Base-by-base conservation (phyloP, 192 early-diverging fungal genomes). In the Backusella westeae region DNA sequence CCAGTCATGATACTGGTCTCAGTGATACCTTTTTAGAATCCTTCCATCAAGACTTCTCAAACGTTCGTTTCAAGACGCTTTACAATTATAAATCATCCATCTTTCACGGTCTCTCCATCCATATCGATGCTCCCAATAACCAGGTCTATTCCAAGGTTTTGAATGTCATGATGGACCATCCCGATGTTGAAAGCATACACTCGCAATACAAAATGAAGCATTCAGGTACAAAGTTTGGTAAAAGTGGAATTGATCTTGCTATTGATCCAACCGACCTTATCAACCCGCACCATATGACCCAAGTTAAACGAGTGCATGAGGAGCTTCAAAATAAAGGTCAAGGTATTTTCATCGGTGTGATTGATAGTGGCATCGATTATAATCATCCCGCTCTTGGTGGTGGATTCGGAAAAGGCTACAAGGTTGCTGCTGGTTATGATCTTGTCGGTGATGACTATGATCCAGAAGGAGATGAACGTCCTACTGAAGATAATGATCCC, bases 341-440 rank as follows among this genome's bases (percentile, higher is more conserved):
- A 77, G 91, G 90, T 32, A 73, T 94, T 69, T 86, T 85, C 34
- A 83, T 94, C 56, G 91, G 90, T 72, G 80, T 94, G 72, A 77
- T 93, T 26, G 92, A 93, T 78, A 84, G 81, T 23, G 78, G 73
- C 38, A 79, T 91, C 9, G 89, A 91, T 73, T 90, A 91, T 68
- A 83, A 39, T 6, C 91, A 93, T 71, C 88, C 88, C 10, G 89
- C 90, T 35, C 38, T 39, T 39, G 38, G 38, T 10, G 38, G 38
- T 10, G 38, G 38, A 10, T 39, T 39, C 3, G 38, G 38, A 39
- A 15, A 49, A 49, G 84, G 83, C 7, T 90, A 87, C 71, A 85
- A 82, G 34, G 86, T 91, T 75, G 82, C 77, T 36, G 86, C 87
- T 4, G 92, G 91, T 67, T 78, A 87, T 69, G 90, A 94, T 77